Evolutionary conservation across 805 yeast genomes (phyloP), one percentile per base, ranked within the genome.

Genomic region (Saccharomycopsis sp.): DNA sequence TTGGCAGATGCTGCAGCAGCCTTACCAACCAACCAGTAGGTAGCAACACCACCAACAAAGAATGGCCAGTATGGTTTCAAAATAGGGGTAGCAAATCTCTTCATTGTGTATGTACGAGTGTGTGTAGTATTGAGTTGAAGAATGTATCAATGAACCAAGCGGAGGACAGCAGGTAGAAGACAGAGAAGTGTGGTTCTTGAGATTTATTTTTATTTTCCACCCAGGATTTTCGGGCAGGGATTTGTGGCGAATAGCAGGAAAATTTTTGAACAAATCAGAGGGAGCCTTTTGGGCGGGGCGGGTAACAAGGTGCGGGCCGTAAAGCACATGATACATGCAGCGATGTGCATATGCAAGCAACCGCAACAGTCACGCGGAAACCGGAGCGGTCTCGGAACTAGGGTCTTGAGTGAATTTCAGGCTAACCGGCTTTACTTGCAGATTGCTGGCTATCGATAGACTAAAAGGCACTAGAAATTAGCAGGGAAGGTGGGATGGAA

Each of bases 21-120:
- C 77, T 84, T 83, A 73, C 82, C 79, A 68, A 89, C 77, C 65
- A 84, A 79, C 77, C 76, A 85, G 79, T 82, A 85, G 66, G 92
- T 82, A 65, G 82, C 70, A 65, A 76, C 86, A 58, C 92, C 91
- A 71, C 94, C 95, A 69, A 81, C 83, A 68, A 87, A 87, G 73
- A 88, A 86, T 70, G 96, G 96, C 96, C 96, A 89, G 81, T 80
- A 83, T 71, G 83, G 81, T 75, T 87, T 89, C 57, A 75, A 60
- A 54, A 76, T 59, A 54, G 79, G 79, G 50, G 79, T 74, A 50
- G 76, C 69, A 66, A 71, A 76, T 70, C 74, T 75, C 68, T 74
- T 74, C 64, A 73, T 59, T 34, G 14, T 52, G 37, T 16, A 44
- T 4, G 15, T 23, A 12, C 7, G 7, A 4, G 4, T 44, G 48